Base-by-base conservation (phyloP, 495 filamentous ascomycete species). In the Cercophora sp. region DNA sequence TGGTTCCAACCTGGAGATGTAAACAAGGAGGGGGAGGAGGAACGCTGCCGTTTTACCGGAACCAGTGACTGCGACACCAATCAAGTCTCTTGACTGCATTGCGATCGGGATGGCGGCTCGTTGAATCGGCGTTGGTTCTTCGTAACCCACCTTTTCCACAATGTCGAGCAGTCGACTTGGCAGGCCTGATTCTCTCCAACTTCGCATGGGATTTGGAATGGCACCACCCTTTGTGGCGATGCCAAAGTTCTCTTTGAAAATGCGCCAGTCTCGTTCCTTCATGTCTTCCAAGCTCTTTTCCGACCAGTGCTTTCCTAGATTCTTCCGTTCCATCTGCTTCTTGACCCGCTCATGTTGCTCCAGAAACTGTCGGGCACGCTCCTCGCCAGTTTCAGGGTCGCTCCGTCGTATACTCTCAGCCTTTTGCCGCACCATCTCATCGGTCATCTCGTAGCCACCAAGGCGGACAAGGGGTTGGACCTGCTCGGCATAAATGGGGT, bases 231-330 rank as follows among this genome's bases (percentile, higher is more conserved):
- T 96, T 15, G 91, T 96, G 31, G 80, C 76, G 69, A 99, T 99
- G 61, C 96, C 95, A 75, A 96, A 97, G 64, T 99, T 93, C 71
- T 97, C 94, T 74, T 97, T 97, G 79, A 99, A 96, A 58, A 99
- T 97, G 64, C 93, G 87, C 94, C 94, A 99, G 66, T 99, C 93
- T 62, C 93, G 79, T 74, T 97, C 91, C 57, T 90, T 88, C 93
- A 99, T 99, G 60, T 93, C 86, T 13, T 93, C 88, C 60, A 99
- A 69, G 53, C 78, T 85, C 82, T 99, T 99, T 70, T 97, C 91
- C 40, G 88, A 94, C 94, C 94, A 99, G 69, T 99, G 94, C 72
- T 93, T 93, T 5, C 85, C 82, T 40, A 86, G 77, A 9, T 64
- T 72, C 52, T 90, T 89, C 59, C 95, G 89, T 56, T 84, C 83